Evolutionary conservation across 345 rosid species (phyloP).

Genomic region (Triadica sebifera): DNA sequence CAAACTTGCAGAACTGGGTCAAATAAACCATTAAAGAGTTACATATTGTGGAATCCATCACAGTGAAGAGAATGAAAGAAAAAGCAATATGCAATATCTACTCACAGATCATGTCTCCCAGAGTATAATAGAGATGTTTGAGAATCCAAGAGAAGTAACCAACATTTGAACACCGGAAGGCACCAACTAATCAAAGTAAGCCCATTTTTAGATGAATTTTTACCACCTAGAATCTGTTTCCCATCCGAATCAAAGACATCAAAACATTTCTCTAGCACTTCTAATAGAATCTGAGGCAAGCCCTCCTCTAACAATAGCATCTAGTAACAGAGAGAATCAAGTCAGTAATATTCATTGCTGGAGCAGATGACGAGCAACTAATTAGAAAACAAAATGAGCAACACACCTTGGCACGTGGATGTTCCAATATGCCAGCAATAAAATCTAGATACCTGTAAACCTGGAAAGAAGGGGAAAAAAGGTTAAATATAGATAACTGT

Average conservation of each 20-base stretch:
- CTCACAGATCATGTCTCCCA: slow-evolving; percentile 58
- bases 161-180: slow-evolving; percentile 66
- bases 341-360: slow-evolving; percentile 17
- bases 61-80: background rate
- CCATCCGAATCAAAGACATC: slow-evolving; percentile 53
- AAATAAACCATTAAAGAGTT: slow-evolving; percentile 23
- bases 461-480: slow-evolving; percentile 35
- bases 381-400: slow-evolving; percentile 2
- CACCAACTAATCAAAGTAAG: slow-evolving; percentile 58
- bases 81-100: slow-evolving; percentile 11
- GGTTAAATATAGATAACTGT: slow-evolving; percentile 21
- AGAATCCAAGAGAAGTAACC: slow-evolving; percentile 60
- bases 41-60: background rate
- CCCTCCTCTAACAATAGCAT: slow-evolving; percentile 65
- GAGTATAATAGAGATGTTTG: slow-evolving; percentile 35
- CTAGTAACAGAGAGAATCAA: slow-evolving; percentile 39
- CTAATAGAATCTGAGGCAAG: slow-evolving; percentile 47
- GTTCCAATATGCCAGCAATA: slow-evolving; percentile 76
- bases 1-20: slow-evolving; percentile 47
- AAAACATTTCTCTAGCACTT: slow-evolving; percentile 67
- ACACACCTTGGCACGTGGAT: slow-evolving; percentile 82
- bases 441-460: slow-evolving; percentile 70
- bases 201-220: slow-evolving; percentile 40
- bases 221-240: slow-evolving; percentile 42
- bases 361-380: slow-evolving; percentile 6